These are phyloP conservation scores for Aegle marmelos DNA, from an alignment of 345 rosid genomes.

Conservation along the genomic window DNA sequence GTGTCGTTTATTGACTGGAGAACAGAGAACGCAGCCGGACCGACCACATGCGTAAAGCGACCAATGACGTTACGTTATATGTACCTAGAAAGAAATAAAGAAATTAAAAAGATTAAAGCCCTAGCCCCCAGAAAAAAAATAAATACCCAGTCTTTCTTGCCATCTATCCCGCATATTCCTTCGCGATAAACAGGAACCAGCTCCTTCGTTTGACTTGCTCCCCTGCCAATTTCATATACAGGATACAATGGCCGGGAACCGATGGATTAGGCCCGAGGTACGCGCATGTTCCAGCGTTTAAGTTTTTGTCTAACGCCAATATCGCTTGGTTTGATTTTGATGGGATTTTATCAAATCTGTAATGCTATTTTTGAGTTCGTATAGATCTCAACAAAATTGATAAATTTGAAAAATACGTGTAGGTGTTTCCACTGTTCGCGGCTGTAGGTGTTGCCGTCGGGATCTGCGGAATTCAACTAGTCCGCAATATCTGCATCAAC, in stretches of 20 bases:
- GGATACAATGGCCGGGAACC: conserved; percentile 44
- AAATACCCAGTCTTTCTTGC: background rate
- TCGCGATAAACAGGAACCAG: background rate
- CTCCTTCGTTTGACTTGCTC: background rate
- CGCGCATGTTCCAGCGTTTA: background rate
- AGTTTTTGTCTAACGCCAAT: background rate
- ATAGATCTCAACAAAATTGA: conserved; percentile 19
- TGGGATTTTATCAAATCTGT: background rate
- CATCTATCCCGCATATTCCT: conserved; percentile 7
- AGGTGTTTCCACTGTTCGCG: conserved; percentile 96
- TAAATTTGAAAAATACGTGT: background rate
- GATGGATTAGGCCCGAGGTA: conserved; percentile 88
- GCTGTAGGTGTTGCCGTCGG: conserved; percentile 86
- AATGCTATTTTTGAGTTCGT: conserved; percentile 9
- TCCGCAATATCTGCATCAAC: conserved; percentile 81
- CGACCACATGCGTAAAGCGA: background rate
- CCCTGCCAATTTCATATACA: background rate
- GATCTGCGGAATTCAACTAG: conserved; percentile 78
- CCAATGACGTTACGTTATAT: conserved; percentile 9
- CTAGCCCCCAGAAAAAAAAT: background rate
- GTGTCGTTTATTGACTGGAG: background rate
- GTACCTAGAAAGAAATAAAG: background rate
- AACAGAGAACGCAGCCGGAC: background rate
- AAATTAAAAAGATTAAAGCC: background rate
- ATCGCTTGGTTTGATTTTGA: background rate